These are phyloP conservation scores for Arthrobotrys conoides DNA, from an alignment of 2,329 filamentous ascomycete species.

Conservation along the genomic window DNA sequence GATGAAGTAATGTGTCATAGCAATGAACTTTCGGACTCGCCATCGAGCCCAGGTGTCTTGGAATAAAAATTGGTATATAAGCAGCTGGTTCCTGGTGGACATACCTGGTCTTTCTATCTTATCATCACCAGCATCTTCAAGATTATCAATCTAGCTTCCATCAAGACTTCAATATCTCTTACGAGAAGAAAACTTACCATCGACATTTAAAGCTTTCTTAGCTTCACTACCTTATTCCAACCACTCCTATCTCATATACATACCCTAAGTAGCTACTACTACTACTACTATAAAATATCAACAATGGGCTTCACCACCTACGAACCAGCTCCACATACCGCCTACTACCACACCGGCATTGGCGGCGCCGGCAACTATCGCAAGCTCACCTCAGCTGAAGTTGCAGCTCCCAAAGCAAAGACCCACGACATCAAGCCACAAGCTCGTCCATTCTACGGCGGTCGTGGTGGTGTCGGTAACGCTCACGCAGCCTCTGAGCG, in stretches of 20 bases:
- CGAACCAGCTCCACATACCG: slow-evolving; percentile 69
- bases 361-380: slow-evolving; percentile 72
- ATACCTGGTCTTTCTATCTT: slow-evolving; percentile 45
- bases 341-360: slow-evolving; percentile 70
- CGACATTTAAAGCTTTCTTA: slow-evolving; percentile 43
- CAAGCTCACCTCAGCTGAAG: slow-evolving; percentile 71
- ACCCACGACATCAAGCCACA: slow-evolving; percentile 67
- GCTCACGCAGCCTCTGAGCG: slow-evolving; percentile 71
- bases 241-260: slow-evolving; percentile 37
- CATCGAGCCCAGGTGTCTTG: slow-evolving; percentile 40
- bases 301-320: slow-evolving; percentile 70
- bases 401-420: slow-evolving; percentile 69
- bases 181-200: slow-evolving; percentile 27
- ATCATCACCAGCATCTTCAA: slow-evolving; percentile 59
- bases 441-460: slow-evolving; percentile 74
- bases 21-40: slow-evolving; percentile 41
- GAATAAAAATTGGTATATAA: slow-evolving; percentile 60
- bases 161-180: slow-evolving; percentile 37
- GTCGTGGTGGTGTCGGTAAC: slow-evolving; percentile 79
- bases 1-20: slow-evolving; percentile 58
- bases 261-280: not conserved
- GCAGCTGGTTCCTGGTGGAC: slow-evolving; percentile 40
- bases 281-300: slow-evolving; percentile 43
- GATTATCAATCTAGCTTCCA: slow-evolving; percentile 45
- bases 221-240: slow-evolving; percentile 36